Base-by-base conservation (phyloP, 2,329 filamentous ascomycete genomes). In the Pestalotiopsis sp. region DNA sequence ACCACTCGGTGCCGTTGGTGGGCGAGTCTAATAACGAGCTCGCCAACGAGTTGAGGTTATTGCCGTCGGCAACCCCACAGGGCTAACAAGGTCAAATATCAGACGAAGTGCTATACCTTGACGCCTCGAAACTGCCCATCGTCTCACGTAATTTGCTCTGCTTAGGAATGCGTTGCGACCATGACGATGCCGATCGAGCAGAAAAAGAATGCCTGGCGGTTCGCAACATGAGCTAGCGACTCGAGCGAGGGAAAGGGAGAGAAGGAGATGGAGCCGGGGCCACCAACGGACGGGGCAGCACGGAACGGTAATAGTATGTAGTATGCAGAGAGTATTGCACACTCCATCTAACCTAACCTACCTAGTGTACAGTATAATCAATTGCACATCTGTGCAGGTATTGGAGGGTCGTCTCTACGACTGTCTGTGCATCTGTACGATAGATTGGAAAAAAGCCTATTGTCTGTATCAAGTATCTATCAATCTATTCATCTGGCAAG, bases 111-210 rank as follows among this genome's bases (percentile, higher is more conserved):
- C 58, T 30, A 52, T 30, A 61, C 58, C 38, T 38, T 61, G 58
- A 61, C 58, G 58, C 58, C 58, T 61, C 58, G n/a, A 38, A 52
- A 52, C 24, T 39, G 26, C n/a, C 26, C 26, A 61, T 61, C n/a
- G 13, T 39, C 58, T 10, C 20, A 38, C n/a, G n/a, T 48, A 64
- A 24, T 48, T 52, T 59, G 56, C 56, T 38, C 40, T 48, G 35
- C 61, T 52, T 48, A 48, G 61, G 61, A 64, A 64, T 64, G 61
- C 38, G 40, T 52, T 20, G 44, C 44, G 44, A 52, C 44, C 26
- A 39, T 39, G 30, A 61, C 35, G 58, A 39, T 61, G 30, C 26
- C 35, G 58, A 35, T 58, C 56, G n/a, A 39, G n/a, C 22, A 38
- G n/a, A 40, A 64, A 40, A 55, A 24, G 39, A 57, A 48, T 26